A percentile compares a stretch with the other conserved stretches of the same genome.
Conservation (phyloP, 2,329 filamentous ascomycete species). For the Phyllosticta citriasiana region DNA sequence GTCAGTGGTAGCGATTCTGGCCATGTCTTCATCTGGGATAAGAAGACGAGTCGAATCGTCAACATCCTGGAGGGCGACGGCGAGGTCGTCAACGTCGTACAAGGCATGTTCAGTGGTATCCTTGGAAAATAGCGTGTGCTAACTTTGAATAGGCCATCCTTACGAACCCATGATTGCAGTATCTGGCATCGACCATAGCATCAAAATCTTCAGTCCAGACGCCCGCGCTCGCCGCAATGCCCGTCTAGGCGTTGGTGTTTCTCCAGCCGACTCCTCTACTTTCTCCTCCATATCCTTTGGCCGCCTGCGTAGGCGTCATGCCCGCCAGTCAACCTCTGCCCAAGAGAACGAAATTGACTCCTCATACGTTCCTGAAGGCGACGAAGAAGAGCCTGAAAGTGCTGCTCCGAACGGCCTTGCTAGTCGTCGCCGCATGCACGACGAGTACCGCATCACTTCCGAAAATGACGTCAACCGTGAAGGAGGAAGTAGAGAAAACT, state of each 20-base stretch:
- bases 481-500: slow-evolving; percentile 48
- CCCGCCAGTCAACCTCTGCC: background rate
- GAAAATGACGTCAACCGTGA: slow-evolving; percentile 52
- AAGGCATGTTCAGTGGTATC: slow-evolving; percentile 34
- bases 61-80: slow-evolving; percentile 58
- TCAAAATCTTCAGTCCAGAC: slow-evolving; percentile 59
- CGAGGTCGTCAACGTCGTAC: slow-evolving; percentile 60
- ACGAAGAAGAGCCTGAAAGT: slow-evolving; percentile 28
- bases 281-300: slow-evolving; percentile 32
- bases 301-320: slow-evolving; percentile 12
- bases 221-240: slow-evolving; percentile 47
- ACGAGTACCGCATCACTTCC: slow-evolving; percentile 51
- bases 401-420: slow-evolving; percentile 38
- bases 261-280: slow-evolving; percentile 34
- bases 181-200: slow-evolving; percentile 57
- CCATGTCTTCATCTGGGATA: slow-evolving; percentile 60
- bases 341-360: slow-evolving; percentile 13
- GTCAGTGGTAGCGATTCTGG: slow-evolving; percentile 58
- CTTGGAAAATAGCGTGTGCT: background rate
- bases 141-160: slow-evolving; percentile 43
- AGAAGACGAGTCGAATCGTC: slow-evolving; percentile 49
- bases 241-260: slow-evolving; percentile 47
- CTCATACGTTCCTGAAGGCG: slow-evolving; percentile 10
- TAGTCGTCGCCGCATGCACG: slow-evolving; percentile 49
- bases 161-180: slow-evolving; percentile 58